Evolutionary conservation across 257 asterid genomes (phyloP).

Genomic region (Cinchona pubescens): DNA sequence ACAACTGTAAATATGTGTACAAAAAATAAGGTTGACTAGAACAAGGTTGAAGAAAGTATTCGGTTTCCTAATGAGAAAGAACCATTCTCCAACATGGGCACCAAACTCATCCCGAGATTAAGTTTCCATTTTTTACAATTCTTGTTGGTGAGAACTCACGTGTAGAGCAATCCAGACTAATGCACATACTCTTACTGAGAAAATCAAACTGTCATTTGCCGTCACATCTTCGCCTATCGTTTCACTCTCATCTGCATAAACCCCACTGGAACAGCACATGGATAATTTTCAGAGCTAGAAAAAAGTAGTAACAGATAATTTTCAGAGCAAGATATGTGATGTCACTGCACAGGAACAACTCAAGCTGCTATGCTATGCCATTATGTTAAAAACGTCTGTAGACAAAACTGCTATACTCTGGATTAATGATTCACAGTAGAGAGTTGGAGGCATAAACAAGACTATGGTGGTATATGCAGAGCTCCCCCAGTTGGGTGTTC

Average conservation of each 20-base stretch:
- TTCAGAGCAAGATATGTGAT: not conserved
- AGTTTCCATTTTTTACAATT: not conserved
- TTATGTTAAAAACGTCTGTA: not conserved
- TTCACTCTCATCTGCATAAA: too few relatives aligned
- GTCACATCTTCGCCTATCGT: not conserved
- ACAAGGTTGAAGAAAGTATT: too few relatives aligned
- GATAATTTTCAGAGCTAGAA: not conserved
- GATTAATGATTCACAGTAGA: too few relatives aligned
- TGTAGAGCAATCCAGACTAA: not conserved
- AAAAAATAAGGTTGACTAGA: too few relatives aligned
- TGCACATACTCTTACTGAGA: not conserved
- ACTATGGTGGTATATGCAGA: not conserved
- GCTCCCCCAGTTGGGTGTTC: not conserved
- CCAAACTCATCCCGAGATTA: not conserved
- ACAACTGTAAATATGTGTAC: too few relatives aligned
- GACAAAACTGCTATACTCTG: not conserved
- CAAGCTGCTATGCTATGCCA: not conserved
- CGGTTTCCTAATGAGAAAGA: not conserved
- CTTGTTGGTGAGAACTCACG: too few relatives aligned
- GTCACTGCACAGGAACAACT: too few relatives aligned
- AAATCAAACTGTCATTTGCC: not conserved
- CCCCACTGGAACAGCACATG: not conserved
- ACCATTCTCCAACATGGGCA: not conserved
- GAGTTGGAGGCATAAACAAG: not conserved
- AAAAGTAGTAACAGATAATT: not conserved